Conservation (phyloP, 768 basidiomycete species). For the Lactarius deliciosus region DNA sequence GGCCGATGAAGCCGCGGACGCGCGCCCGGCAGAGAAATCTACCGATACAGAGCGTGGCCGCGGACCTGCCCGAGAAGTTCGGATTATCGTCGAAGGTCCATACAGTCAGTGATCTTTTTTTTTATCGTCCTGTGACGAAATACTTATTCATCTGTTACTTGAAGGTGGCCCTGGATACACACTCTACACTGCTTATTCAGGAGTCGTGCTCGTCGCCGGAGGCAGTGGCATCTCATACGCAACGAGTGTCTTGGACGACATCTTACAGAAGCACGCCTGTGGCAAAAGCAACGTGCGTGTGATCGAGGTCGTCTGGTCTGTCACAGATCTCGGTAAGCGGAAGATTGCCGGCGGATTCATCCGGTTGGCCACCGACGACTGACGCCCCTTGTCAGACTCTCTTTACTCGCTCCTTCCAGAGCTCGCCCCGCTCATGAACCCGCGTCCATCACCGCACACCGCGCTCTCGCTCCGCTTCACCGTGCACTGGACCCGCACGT, state of each 20-base stretch:
- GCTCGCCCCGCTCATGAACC: conserved; percentile 40
- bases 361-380: background rate
- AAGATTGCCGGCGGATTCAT: background rate
- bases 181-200: conserved; percentile 50
- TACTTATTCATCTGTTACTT: conserved; percentile 28
- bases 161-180: conserved; percentile 47
- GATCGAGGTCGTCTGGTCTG: conserved; percentile 58
- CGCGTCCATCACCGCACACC: conserved; percentile 32
- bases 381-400: conserved; percentile 32
- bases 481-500: conserved; percentile 47
- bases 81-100: conserved; percentile 54
- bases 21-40: conserved; percentile 30
- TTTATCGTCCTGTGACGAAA: background rate
- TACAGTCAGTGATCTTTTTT: conserved; percentile 40
- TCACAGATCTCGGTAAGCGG: conserved; percentile 45
- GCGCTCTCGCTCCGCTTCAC: conserved; percentile 40
- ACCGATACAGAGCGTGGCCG: conserved; percentile 17
- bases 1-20: conserved; percentile 40
- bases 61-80: conserved; percentile 32
- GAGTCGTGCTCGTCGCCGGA: conserved; percentile 55
- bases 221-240: conserved; percentile 63
- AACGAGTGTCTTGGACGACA: conserved; percentile 51
- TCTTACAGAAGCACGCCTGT: conserved; percentile 42
- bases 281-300: conserved; percentile 42
- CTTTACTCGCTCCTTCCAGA: conserved; percentile 43